These are phyloP conservation scores for Hypoxylon sp. DNA, from an alignment of 2,329 filamentous ascomycete genomes.

Conservation along the genomic window DNA sequence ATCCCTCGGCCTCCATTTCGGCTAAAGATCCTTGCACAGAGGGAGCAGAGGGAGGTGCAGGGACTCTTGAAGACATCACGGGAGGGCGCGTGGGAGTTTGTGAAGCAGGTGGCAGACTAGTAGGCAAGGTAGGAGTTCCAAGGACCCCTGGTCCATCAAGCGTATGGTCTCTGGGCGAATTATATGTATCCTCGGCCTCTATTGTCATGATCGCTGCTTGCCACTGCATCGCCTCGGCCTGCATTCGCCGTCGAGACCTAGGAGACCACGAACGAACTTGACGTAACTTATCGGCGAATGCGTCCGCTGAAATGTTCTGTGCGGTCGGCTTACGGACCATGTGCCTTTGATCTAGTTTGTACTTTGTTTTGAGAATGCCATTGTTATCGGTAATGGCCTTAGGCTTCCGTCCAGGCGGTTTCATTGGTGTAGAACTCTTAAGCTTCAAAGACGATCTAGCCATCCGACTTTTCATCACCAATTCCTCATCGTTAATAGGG, in stretches of 20 bases:
- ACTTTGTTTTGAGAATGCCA: background rate
- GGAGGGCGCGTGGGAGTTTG: conserved; percentile 10
- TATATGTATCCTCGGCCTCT: conserved; percentile 46
- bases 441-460: conserved; percentile 26
- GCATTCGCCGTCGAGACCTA: conserved; percentile 47
- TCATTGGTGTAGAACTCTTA: conserved; percentile 27
- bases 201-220: conserved; percentile 52
- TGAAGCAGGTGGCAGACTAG: conserved; percentile 7
- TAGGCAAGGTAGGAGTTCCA: conserved; percentile 11
- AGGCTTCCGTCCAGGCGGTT: conserved; percentile 33
- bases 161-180: background rate
- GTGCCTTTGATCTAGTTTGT: conserved; percentile 22
- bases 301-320: conserved; percentile 30
- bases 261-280: conserved; percentile 46
- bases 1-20: conserved; percentile 18
- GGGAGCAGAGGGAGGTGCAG: conserved; percentile 5
- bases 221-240: conserved; percentile 51
- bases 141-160: background rate
- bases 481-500: conserved; percentile 48
- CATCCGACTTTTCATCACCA: conserved; percentile 38
- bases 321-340: conserved; percentile 30
- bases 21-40: conserved; percentile 17
- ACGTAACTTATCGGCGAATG: conserved; percentile 49
- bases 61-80: conserved; percentile 15
- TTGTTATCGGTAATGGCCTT: conserved; percentile 18